Conservation (phyloP, 148 eudicot species). For the Nepenthes gracilis region DNA sequence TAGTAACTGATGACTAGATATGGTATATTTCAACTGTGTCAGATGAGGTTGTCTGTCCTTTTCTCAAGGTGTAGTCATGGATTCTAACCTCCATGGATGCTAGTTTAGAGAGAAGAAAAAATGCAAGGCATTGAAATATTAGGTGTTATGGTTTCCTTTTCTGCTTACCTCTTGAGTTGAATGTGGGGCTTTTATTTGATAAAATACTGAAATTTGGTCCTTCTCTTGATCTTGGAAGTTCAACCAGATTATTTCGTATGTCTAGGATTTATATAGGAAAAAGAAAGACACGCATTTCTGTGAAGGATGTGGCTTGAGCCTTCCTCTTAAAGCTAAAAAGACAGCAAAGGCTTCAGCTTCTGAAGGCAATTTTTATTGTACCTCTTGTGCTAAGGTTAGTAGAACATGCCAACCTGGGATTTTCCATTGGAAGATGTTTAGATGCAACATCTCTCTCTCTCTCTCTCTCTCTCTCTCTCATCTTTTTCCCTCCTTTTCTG, state of each 20-base stretch:
- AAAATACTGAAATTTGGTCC: too few relatives aligned
- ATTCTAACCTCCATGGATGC: neutral
- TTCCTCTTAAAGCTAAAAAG: conserved; percentile 36
- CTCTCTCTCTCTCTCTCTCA: too few relatives aligned
- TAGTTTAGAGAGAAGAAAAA: neutral
- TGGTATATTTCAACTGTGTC: too few relatives aligned
- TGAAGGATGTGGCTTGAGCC: conserved; percentile 62
- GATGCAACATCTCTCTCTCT: neutral
- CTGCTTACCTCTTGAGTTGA: too few relatives aligned
- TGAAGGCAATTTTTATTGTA: conserved; percentile 48
- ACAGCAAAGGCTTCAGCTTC: conserved; percentile 32
- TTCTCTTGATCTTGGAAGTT: neutral
- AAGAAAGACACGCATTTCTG: conserved; percentile 15
- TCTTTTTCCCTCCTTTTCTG: neutral
- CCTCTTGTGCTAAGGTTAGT: conserved; percentile 60
- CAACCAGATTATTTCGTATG: neutral
- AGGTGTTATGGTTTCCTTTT: too few relatives aligned
- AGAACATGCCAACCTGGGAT: neutral
- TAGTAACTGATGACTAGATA: too few relatives aligned
- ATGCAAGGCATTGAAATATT: too few relatives aligned
- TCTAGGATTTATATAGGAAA: conserved; percentile 1
- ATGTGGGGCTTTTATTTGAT: too few relatives aligned
- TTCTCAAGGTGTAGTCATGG: too few relatives aligned
- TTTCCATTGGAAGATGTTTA: neutral
- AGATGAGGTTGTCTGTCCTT: too few relatives aligned